Conservation (phyloP, 352 stramenopile species). For the Pythium rhizo-oryzae region DNA sequence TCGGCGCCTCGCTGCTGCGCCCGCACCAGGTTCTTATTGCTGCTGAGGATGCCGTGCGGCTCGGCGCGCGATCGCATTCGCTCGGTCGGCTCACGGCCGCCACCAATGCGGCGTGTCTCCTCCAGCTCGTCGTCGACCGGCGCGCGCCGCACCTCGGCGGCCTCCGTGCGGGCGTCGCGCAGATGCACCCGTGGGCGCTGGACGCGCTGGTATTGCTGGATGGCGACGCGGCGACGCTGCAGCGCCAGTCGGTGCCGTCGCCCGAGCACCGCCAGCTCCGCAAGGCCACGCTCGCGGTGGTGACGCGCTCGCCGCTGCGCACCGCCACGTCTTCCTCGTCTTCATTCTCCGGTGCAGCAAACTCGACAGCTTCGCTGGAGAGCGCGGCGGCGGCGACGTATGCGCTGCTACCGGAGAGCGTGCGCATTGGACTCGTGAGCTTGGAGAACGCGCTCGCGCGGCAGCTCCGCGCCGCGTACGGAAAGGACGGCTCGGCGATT, state of each 20-base stretch:
- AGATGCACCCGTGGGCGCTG: conserved; percentile 59
- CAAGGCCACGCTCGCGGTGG: conserved; percentile 21
- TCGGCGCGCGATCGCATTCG: conserved; percentile 8
- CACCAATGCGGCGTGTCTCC: conserved; percentile 17
- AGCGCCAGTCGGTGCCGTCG: background rate
- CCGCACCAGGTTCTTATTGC: conserved; percentile 56
- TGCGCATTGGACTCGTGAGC: conserved; percentile 39
- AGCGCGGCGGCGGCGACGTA: background rate
- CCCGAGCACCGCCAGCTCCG: background rate
- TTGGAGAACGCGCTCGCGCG: conserved; percentile 36
- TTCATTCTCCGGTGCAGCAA: background rate
- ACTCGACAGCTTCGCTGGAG: background rate
- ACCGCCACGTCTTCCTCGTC: conserved; percentile 37
- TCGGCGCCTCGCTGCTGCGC: conserved; percentile 36
- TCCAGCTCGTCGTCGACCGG: conserved; percentile 47
- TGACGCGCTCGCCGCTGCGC: conserved; percentile 7
- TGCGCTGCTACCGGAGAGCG: conserved; percentile 40
- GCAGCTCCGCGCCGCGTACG: conserved; percentile 35
- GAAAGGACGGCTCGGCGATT: background rate
- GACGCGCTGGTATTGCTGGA: conserved; percentile 31
- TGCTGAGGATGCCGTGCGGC: conserved; percentile 30
- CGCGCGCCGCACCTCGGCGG: conserved; percentile 12
- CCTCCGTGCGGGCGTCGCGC: conserved; percentile 34
- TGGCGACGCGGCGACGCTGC: conserved; percentile 5
- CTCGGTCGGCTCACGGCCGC: conserved; percentile 31